A percentile compares a stretch with the other conserved stretches of the same genome.
These are phyloP conservation scores for Claviceps africana DNA, from an alignment of 2,329 filamentous ascomycete species.

Conservation along the genomic window DNA sequence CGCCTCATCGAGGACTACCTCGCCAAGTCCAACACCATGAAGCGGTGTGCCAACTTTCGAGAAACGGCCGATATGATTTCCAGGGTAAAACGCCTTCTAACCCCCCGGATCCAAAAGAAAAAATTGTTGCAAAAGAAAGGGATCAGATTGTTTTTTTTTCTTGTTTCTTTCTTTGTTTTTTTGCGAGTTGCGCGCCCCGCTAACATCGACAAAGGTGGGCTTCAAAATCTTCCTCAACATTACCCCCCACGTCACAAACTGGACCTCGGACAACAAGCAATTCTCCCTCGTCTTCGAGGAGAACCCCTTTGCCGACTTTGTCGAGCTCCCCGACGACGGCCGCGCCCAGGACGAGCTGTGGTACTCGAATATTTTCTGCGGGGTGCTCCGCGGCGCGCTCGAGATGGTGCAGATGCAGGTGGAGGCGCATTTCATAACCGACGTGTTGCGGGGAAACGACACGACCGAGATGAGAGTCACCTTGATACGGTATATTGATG, in stretches of 20 bases:
- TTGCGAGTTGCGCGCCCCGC: background rate
- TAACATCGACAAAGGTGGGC: constrained; percentile 51
- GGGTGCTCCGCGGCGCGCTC: constrained; percentile 75
- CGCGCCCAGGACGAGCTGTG: constrained; percentile 91
- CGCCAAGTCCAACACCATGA: constrained; percentile 82
- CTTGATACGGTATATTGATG: constrained; percentile 85
- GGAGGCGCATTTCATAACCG: constrained; percentile 90
- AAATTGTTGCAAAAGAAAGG: too few species aligned
- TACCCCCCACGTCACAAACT: constrained; percentile 83
- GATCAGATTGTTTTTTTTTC: background rate
- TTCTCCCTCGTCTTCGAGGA: constrained; percentile 96
- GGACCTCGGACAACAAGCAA: constrained; percentile 90
- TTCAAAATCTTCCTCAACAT: constrained; percentile 99
- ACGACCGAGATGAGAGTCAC: constrained; percentile 95
- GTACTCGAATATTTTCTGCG: constrained; percentile 96
- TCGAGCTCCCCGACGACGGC: constrained; percentile 91
- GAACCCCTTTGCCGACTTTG: constrained; percentile 92
- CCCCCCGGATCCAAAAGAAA: background rate
- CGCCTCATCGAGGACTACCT: constrained; percentile 95
- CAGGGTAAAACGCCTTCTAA: constrained; percentile 43
- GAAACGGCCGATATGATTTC: constrained; percentile 96
- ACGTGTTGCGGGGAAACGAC: constrained; percentile 83
- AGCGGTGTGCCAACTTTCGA: constrained; percentile 79
- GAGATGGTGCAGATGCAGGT: constrained; percentile 99
- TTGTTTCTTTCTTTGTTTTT: background rate